These are phyloP conservation scores for Paraphoma sp. DNA, from an alignment of 2,329 filamentous ascomycete species.

Conservation along the genomic window DNA sequence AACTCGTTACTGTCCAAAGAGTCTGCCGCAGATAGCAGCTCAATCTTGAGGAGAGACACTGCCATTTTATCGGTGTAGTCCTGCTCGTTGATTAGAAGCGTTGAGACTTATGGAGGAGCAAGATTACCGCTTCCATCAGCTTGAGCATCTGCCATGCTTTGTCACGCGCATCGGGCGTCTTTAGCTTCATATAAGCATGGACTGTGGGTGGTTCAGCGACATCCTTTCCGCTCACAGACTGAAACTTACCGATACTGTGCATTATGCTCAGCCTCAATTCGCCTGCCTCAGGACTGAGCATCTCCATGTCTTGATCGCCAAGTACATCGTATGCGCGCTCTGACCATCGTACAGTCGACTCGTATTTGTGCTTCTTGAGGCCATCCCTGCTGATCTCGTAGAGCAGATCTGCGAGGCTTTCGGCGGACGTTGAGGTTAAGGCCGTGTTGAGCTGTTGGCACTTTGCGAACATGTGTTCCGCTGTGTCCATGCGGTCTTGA, in stretches of 20 bases:
- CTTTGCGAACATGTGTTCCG: conserved; percentile 78
- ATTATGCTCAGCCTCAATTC: conserved; percentile 72
- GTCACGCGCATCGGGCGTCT: conserved; percentile 53
- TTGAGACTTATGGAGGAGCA: neutral
- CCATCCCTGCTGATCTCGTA: conserved; percentile 74
- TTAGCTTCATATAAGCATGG: conserved; percentile 59
- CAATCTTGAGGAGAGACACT: conserved; percentile 72
- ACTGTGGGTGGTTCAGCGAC: conserved; percentile 50
- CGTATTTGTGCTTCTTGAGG: conserved; percentile 59
- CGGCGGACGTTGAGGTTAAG: conserved; percentile 60
- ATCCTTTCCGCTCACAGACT: neutral
- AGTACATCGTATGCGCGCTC: conserved; percentile 69
- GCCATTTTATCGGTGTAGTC: conserved; percentile 70
- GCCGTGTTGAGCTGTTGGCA: conserved; percentile 48
- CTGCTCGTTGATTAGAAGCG: conserved; percentile 3
- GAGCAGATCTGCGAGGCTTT: conserved; percentile 71
- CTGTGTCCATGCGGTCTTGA: conserved; percentile 74
- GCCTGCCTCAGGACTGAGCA: conserved; percentile 64
- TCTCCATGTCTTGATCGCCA: conserved; percentile 60
- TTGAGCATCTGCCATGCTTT: conserved; percentile 66
- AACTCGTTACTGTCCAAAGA: conserved; percentile 49
- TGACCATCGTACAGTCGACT: conserved; percentile 73
- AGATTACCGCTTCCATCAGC: conserved; percentile 61
- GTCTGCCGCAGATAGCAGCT: conserved; percentile 62
- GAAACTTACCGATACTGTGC: conserved; percentile 57